Evolutionary conservation across 257 asterid genomes (phyloP).

Genomic region (Thymus mandschuricus): DNA sequence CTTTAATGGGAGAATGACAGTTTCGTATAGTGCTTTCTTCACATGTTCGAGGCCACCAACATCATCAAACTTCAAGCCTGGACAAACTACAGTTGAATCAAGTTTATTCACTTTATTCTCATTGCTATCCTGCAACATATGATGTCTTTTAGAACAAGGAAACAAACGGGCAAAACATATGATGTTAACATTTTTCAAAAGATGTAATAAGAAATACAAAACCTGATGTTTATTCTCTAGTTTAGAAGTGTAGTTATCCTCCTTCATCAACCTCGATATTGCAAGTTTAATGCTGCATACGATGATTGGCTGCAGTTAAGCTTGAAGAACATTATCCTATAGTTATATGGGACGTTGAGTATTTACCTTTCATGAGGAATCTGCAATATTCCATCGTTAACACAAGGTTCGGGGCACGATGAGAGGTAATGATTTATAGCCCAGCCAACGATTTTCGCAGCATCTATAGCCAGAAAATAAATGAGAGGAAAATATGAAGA

Average conservation of each 20-base stretch:
- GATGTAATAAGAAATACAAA: no score
- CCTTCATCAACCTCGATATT: conserved; percentile 64
- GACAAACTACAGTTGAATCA: conserved; percentile 52
- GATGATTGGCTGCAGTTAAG: background rate
- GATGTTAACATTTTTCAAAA: no score
- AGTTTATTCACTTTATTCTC: conserved; percentile 23
- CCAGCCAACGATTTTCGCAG: conserved; percentile 67
- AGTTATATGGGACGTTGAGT: no score
- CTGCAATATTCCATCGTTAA: conserved; percentile 53
- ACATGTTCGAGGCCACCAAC: conserved; percentile 77
- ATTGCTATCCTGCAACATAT: conserved; percentile 43
- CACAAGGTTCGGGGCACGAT: conserved; percentile 49
- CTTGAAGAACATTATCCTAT: background rate
- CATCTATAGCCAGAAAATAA: conserved; percentile 41
- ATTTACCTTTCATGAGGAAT: conserved; percentile 63
- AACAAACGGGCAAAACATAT: no score
- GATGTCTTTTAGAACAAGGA: no score
- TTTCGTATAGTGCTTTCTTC: conserved; percentile 56
- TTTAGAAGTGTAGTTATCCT: conserved; percentile 19
- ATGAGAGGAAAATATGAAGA: no score
- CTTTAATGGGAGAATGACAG: no score
- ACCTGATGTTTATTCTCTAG: no score
- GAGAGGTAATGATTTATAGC: conserved; percentile 69
- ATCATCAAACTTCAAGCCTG: conserved; percentile 70
- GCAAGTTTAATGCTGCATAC: conserved; percentile 59